Evolutionary conservation across 129 eudicot species (phyloP), one percentile per base, ranked within the genome.

Genomic region (Sambucus nigra): DNA sequence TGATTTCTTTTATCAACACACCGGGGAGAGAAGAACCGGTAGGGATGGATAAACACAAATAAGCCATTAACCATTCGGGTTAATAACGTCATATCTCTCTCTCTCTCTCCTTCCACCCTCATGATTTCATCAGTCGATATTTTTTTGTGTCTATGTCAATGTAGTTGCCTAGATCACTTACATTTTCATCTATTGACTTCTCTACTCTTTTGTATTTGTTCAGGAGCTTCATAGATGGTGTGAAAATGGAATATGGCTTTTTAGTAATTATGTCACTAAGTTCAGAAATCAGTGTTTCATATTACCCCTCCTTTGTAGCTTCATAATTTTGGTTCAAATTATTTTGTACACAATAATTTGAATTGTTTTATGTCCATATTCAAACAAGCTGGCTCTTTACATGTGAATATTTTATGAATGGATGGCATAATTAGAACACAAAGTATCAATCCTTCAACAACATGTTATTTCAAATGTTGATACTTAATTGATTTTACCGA

Each of bases 91-190:
- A n/a, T n/a, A n/a, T 63, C 72, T 28, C 80, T 77, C 60, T 61
- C 77, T 50, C 73, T 74, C 42, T 80, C 86, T 26, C 82, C 88
- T 4, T 86, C 86, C 32, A 77, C 14, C 58, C 74, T 70, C 27
- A 77, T 32, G 7, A 85, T 75, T 15, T 85, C 80, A 29, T 62
- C 83, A n/a, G 75, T 69, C 4, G 83, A 77, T 17, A 74, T 48
- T n/a, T 47, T 76, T 32, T n/a, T 33, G 29, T 16, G 12, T 33
- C 15, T 10, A 1, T 5, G 1, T 26, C 16, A 0, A 20, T 32
- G 53, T 14, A 47, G 15, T 20, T 24, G 15, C 18, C n/a, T 40
- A 46, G 15, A 6, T 49, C 48, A 59, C 69, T 20, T 41, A 24
- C 20, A 10, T 8, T 12, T 14, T n/a, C 61, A 26, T 63, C 64